These are phyloP conservation scores for Nemania serpens DNA, from an alignment of 2,329 filamentous ascomycete species.

Conservation along the genomic window DNA sequence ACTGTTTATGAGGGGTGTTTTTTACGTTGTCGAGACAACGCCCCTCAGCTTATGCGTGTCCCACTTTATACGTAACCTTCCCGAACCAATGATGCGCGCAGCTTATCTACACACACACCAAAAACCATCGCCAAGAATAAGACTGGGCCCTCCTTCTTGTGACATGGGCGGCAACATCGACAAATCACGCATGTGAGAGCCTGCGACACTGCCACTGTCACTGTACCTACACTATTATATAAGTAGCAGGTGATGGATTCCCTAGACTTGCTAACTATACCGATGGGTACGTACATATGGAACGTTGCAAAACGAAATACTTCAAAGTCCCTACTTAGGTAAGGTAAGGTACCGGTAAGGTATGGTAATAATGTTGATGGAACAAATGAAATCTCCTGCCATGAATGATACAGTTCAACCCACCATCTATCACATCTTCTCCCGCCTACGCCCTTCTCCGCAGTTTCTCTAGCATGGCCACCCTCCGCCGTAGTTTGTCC, in stretches of 20 bases:
- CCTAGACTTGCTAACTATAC: conserved; percentile 6
- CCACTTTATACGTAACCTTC: neutral
- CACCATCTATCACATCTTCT: neutral
- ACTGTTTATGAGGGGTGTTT: conserved; percentile 25
- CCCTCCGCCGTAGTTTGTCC: neutral
- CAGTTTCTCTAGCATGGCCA: neutral
- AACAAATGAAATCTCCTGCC: conserved; percentile 24
- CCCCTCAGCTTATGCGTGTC: neutral
- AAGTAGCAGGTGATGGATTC: conserved; percentile 5
- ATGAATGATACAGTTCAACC: no score
- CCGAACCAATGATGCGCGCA: conserved; percentile 6
- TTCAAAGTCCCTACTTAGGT: no score
- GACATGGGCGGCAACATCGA: neutral
- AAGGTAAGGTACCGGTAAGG: no score
- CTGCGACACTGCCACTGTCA: neutral
- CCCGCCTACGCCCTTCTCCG: no score
- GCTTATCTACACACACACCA: neutral
- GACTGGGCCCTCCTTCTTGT: neutral
- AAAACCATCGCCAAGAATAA: neutral
- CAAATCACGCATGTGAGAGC: neutral
- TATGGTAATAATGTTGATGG: neutral
- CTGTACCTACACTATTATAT: neutral
- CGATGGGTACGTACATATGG: conserved; percentile 1
- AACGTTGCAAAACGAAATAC: conserved; percentile 14
- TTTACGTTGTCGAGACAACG: conserved; percentile 24